These are phyloP conservation scores for Galerina sulciceps DNA, from an alignment of 768 basidiomycete genomes.

Conservation along the genomic window DNA sequence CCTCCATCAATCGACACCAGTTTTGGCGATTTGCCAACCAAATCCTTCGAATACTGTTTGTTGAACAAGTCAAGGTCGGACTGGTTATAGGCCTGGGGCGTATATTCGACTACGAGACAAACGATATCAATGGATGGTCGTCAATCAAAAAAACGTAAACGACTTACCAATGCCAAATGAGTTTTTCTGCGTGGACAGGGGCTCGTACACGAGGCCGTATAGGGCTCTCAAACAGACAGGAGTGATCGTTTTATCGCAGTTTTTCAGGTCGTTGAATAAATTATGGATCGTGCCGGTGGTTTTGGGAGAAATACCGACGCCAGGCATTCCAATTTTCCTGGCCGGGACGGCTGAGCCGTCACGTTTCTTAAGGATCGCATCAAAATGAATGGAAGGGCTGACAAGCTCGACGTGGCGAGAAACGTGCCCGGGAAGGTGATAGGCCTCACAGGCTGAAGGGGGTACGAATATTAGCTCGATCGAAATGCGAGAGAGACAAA, in stretches of 20 bases:
- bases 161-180: constrained; percentile 40
- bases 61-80: constrained; percentile 50
- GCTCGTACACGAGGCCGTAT: constrained; percentile 37
- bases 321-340: constrained; percentile 25
- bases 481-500: not conserved
- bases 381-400: constrained; percentile 41
- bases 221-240: constrained; percentile 43
- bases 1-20: constrained; percentile 38
- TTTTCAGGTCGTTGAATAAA: constrained; percentile 24
- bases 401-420: constrained; percentile 42
- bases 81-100: constrained; percentile 50
- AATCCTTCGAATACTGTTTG: constrained; percentile 32
- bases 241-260: constrained; percentile 36
- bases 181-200: constrained; percentile 35
- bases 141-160: not conserved
- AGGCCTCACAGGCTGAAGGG: constrained; percentile 32
- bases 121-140: not conserved
- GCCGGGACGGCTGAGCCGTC: constrained; percentile 9
- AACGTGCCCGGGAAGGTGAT: constrained; percentile 39
- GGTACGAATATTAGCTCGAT: not conserved
- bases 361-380: constrained; percentile 32
- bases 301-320: constrained; percentile 27
- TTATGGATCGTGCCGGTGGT: constrained; percentile 23
- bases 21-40: constrained; percentile 37
- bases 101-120: constrained; percentile 48